Evolutionary conservation across 306 rosid genomes (phyloP).

Genomic region (Leucaena leucocephala): DNA sequence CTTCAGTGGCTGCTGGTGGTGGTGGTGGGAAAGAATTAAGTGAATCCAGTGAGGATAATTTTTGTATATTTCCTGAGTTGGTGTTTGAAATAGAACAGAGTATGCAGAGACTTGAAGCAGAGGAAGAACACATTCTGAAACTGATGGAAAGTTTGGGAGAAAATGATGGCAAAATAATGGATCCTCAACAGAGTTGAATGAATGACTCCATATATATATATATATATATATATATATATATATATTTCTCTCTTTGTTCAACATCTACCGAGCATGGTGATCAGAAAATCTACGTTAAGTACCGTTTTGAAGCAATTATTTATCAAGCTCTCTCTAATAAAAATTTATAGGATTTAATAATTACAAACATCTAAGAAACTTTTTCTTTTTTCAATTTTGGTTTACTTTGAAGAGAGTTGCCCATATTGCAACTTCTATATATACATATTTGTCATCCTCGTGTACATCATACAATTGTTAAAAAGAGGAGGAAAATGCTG

Average conservation of each 20-base stretch:
- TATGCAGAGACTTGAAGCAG: conserved; percentile 52
- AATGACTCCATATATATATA: neutral
- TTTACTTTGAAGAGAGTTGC: conserved; percentile 17
- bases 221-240: no score
- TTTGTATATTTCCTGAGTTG: conserved; percentile 49
- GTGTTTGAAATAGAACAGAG: conserved; percentile 51
- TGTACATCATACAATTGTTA: conserved; percentile 14
- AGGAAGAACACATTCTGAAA: conserved; percentile 50
- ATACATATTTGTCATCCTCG: neutral
- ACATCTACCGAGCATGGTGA: neutral
- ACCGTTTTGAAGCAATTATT: neutral
- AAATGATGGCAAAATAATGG: conserved; percentile 26
- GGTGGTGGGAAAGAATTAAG: conserved; percentile 12
- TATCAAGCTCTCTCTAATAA: neutral
- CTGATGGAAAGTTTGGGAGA: conserved; percentile 46
- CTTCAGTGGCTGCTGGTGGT: neutral
- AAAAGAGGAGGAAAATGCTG: neutral
- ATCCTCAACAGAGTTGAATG: conserved; percentile 11
- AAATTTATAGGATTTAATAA: neutral
- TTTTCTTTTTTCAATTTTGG: neutral
- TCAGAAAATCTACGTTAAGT: neutral
- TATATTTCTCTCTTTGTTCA: neutral
- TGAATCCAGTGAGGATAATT: conserved; percentile 33
- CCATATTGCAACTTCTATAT: neutral
- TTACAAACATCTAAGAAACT: neutral